A percentile compares a stretch with the other conserved stretches of the same genome.
Conservation (phyloP, 495 filamentous ascomycete species). For the Aspergillus conjunctus region DNA sequence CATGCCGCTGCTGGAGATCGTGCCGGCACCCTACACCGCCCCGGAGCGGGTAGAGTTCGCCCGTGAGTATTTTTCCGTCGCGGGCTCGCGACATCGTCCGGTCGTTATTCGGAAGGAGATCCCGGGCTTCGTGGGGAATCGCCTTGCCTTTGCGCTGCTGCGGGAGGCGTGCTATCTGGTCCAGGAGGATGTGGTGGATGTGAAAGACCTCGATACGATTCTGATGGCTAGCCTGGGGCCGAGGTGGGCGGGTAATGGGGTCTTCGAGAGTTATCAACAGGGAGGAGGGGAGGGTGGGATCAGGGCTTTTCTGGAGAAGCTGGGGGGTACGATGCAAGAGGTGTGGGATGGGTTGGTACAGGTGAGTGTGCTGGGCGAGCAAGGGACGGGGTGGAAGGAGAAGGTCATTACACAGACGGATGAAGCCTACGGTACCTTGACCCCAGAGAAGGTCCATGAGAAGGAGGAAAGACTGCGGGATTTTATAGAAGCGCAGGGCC, state of each 20-base stretch:
- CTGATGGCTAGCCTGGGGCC: slow-evolving; percentile 54
- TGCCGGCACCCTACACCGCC: slow-evolving; percentile 48
- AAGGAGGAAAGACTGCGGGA: slow-evolving; percentile 37
- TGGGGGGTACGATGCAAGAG: slow-evolving; percentile 56
- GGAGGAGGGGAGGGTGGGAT: slow-evolving; percentile 59
- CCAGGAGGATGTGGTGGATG: slow-evolving; percentile 47
- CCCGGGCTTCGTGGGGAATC: slow-evolving; percentile 54
- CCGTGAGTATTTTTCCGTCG: slow-evolving; percentile 51
- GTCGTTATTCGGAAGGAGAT: slow-evolving; percentile 58
- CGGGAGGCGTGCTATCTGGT: slow-evolving; percentile 52
- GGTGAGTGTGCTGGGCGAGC: slow-evolving; percentile 41
- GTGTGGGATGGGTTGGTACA: slow-evolving; percentile 55
- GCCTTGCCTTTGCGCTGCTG: slow-evolving; percentile 51
- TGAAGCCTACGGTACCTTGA: slow-evolving; percentile 38
- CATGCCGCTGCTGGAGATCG: slow-evolving; percentile 64
- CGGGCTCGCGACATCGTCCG: slow-evolving; percentile 46
- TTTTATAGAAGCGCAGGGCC: slow-evolving; percentile 32
- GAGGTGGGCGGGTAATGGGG: slow-evolving; percentile 58
- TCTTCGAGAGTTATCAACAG: slow-evolving; percentile 63
- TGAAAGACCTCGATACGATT: slow-evolving; percentile 49
- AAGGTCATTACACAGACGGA: slow-evolving; percentile 40
- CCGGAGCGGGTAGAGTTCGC: slow-evolving; percentile 44
- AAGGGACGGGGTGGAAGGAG: slow-evolving; percentile 41
- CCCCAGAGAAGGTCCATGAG: slow-evolving; percentile 22
- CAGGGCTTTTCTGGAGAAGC: slow-evolving; percentile 57